phyloP scores from a whole-genome alignment of 2,329 filamentous ascomycete species.

The Fusarium nygamai region DNA sequence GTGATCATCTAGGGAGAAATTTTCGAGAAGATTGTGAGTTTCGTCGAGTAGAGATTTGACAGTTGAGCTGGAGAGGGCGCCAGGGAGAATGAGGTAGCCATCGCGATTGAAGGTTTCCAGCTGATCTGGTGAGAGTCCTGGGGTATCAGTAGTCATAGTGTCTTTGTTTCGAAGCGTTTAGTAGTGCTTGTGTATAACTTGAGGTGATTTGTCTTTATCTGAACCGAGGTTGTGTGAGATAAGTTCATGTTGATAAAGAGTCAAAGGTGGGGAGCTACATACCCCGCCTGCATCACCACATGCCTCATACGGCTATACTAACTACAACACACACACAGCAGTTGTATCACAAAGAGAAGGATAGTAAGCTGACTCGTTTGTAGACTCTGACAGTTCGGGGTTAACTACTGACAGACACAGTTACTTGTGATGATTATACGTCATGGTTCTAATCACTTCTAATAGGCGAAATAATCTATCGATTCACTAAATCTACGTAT shows the following conservation, averaged over 20 bases:
- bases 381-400: neutral
- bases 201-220: neutral
- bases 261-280: slow-evolving; percentile 30
- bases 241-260: slow-evolving; percentile 17
- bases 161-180: neutral
- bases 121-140: slow-evolving; percentile 76
- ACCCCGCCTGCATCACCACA: slow-evolving; percentile 34
- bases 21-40: slow-evolving; percentile 76
- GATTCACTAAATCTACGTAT: slow-evolving; percentile 1
- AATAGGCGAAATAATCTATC: neutral
- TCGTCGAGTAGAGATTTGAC: slow-evolving; percentile 76
- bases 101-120: slow-evolving; percentile 78
- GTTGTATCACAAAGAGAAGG: neutral
- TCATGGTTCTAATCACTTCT: neutral
- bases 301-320: slow-evolving; percentile 1
- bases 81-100: slow-evolving; percentile 88
- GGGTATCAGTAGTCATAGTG: slow-evolving; percentile 28
- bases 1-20: slow-evolving; percentile 83
- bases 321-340: neutral
- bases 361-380: neutral
- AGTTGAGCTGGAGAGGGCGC: slow-evolving; percentile 74
- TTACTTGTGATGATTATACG: neutral
- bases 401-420: neutral
- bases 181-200: neutral
- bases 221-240: slow-evolving; percentile 23